Evolutionary conservation across 192 early-diverging fungal species (phyloP), one percentile per base, ranked within the genome.

Genomic region (Entrophospora sp.): DNA sequence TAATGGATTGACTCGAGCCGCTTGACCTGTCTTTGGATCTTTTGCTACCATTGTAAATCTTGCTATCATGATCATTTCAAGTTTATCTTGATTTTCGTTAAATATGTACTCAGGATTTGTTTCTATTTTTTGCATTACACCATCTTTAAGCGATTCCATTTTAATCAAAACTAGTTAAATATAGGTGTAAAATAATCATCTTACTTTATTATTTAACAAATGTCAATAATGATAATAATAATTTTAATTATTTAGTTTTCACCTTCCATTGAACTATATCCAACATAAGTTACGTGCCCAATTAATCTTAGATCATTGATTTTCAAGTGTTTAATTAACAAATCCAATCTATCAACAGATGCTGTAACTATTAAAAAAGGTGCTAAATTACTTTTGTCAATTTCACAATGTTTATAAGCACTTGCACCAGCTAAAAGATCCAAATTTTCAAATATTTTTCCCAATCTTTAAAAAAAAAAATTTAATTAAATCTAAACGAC

Each of bases 1-100:
- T 38, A 96, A 71, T 31, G 87, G 87, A 61, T 89, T 89, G n/a
- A 94, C 81, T 45, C 82, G 77, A 5, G 77, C 81, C 4, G 89
- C 72, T 64, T 87, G 88, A 34, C 77, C 78, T 1, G 89, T 91
- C 30, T 74, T 61, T 5, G 89, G 77, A 71, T 93, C 85, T 27
- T 84, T 74, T 2, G 88, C 87, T 31, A 91, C 94, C 92, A 94
- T 96, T 5, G 89, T 92, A 67, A 96, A 93, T 66, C 88, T 83
- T 18, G 92, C 90, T 14, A 80, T 75, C 18, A 94, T 75, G 58
- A 91, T 84, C 5, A 83, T 79, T 43, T 86, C 56, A 25, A n/a
- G n/a, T n/a, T 62, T 66, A 27, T 59, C 51, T 13, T 53, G 14
- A 2, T 46, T 56, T 22, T 40, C 44, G n/a, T n/a, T n/a, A n/a